phyloP scores from a whole-genome alignment of 2,329 filamentous ascomycete species.

The Aspergillus luchuensis region DNA sequence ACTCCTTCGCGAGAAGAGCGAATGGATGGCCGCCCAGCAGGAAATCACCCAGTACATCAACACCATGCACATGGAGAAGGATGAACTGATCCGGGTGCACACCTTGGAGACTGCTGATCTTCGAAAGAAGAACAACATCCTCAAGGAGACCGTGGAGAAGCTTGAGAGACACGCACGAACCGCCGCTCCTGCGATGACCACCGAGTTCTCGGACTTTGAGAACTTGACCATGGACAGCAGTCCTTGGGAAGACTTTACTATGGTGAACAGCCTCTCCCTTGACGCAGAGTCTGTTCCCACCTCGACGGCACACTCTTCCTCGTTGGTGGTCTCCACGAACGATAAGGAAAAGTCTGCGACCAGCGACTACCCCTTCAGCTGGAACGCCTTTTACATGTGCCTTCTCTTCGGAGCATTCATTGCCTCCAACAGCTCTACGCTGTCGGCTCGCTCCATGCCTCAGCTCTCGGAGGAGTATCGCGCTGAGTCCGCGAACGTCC shows the following conservation, averaged over 20 bases:
- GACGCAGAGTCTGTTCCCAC: conserved; percentile 42
- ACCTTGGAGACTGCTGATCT: conserved; percentile 89
- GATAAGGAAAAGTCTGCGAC: conserved; percentile 50
- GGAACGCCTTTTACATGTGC: conserved; percentile 82
- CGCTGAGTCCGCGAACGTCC: conserved; percentile 50
- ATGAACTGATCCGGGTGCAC: conserved; percentile 84
- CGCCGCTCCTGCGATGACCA: conserved; percentile 56
- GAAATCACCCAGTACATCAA: conserved; percentile 75
- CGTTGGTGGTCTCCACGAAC: conserved; percentile 45
- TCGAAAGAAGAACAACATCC: conserved; percentile 85
- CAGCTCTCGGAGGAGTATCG: conserved; percentile 51
- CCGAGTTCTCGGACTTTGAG: conserved; percentile 79
- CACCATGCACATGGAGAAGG: conserved; percentile 78
- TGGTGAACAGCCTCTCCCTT: conserved; percentile 64
- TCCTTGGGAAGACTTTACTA: conserved; percentile 79
- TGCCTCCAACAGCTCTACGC: conserved; percentile 75
- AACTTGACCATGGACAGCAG: conserved; percentile 74
- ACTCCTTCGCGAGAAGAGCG: conserved; percentile 56
- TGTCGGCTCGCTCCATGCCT: conserved; percentile 58
- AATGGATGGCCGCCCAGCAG: conserved; percentile 72
- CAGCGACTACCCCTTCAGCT: conserved; percentile 69
- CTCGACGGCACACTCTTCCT: conserved; percentile 21
- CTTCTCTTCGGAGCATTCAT: conserved; percentile 96
- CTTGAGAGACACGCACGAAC: conserved; percentile 43
- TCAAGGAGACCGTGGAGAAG: conserved; percentile 65